Percentiles rank a stretch among this genome's conserved stretches.
phyloP scores from a whole-genome alignment of 164 flowering plant genomes.

The Vitis riparia region DNA sequence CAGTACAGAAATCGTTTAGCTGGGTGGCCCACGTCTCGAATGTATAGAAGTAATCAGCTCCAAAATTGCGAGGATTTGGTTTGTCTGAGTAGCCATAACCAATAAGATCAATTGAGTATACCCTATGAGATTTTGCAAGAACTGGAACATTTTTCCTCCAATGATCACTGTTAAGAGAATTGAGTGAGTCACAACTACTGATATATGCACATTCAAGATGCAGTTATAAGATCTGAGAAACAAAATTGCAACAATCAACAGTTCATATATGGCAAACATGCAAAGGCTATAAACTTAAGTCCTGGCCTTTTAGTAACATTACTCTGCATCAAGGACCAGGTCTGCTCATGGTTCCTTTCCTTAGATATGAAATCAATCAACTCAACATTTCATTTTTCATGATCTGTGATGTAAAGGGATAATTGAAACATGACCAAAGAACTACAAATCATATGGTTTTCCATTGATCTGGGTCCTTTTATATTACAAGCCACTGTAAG shows the following conservation, averaged over 20 bases:
- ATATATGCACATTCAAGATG: neutral
- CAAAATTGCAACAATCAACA: neutral
- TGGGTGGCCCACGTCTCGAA: slow-evolving; percentile 95
- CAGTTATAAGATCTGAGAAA: neutral
- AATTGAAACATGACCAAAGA: too few species aligned
- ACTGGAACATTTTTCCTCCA: slow-evolving; percentile 91
- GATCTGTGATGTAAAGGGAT: too few species aligned
- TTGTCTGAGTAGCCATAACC: slow-evolving; percentile 98
- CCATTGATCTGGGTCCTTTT: too few species aligned
- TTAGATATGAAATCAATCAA: too few species aligned
- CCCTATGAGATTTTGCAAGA: slow-evolving; percentile 73
- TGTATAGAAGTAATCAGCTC: slow-evolving; percentile 61
- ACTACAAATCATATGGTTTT: too few species aligned
- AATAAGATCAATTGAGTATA: slow-evolving; percentile 85
- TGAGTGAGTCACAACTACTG: neutral
- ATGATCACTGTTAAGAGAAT: slow-evolving; percentile 65
- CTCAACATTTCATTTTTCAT: too few species aligned
- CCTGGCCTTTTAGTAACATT: too few species aligned
- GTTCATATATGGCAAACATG: too few species aligned
- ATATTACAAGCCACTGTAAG: too few species aligned
- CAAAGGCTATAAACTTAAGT: too few species aligned
- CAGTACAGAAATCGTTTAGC: slow-evolving; percentile 74
- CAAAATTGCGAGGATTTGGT: slow-evolving; percentile 83
- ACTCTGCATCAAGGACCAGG: too few species aligned
- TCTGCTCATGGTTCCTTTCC: too few species aligned